phyloP scores from a whole-genome alignment of 208 protist species.

The Leptomonas pyrrhocoris region DNA sequence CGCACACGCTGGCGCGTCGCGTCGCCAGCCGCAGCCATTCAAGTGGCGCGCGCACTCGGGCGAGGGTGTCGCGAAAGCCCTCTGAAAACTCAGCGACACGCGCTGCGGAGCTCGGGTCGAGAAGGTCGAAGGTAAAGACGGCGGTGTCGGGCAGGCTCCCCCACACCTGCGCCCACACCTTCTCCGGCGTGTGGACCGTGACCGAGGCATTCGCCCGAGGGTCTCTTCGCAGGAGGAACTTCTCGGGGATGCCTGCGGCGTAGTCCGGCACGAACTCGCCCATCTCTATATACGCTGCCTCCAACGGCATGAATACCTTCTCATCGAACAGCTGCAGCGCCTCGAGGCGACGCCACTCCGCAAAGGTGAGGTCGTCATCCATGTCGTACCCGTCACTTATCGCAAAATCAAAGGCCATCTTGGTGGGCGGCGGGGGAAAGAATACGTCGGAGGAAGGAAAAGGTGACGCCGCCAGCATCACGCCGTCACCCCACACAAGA shows the following conservation, averaged over 20 bases:
- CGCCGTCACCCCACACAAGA: conserved; percentile 25
- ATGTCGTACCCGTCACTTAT: background rate
- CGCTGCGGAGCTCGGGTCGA: conserved; percentile 14
- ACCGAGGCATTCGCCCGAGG: conserved; percentile 1
- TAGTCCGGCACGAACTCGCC: no score
- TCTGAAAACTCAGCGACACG: conserved; percentile 17
- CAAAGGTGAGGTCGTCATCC: conserved; percentile 7
- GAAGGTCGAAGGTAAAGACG: conserved; percentile 27
- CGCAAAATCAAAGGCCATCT: conserved; percentile 16
- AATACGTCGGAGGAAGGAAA: background rate
- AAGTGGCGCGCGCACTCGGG: conserved; percentile 17
- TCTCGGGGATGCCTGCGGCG: no score
- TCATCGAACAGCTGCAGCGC: conserved; percentile 20
- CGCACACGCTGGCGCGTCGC: conserved; percentile 17
- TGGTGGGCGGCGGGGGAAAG: background rate
- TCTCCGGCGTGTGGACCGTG: conserved; percentile 1
- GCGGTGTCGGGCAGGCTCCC: conserved; percentile 35
- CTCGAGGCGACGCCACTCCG: conserved; percentile 22
- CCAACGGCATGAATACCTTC: conserved; percentile 28
- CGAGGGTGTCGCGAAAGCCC: conserved; percentile 28
- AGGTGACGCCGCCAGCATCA: background rate
- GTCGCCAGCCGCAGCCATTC: conserved; percentile 31
- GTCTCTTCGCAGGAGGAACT: no score
- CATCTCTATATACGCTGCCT: conserved; percentile 16
- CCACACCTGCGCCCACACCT: conserved; percentile 33